These are phyloP conservation scores for Apostasia ramifera DNA, from an alignment of 106 monocot genomes.

Conservation along the genomic window DNA sequence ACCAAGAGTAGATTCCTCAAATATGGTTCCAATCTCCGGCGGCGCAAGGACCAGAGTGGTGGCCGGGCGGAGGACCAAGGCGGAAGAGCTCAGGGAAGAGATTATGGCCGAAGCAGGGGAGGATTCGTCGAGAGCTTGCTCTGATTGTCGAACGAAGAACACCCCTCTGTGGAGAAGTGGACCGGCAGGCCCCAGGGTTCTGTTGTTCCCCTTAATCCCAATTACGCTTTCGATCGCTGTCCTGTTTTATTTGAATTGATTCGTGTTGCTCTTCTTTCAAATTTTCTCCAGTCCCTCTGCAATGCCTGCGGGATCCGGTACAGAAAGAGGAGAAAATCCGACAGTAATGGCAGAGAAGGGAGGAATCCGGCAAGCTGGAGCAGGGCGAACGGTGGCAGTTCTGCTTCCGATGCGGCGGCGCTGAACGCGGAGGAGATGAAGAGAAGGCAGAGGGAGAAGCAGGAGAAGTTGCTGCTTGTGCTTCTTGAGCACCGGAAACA, in stretches of 20 bases:
- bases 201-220: not conserved
- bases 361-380: not conserved
- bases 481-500: not conserved
- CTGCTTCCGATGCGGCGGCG: not conserved
- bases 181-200: constrained; percentile 2
- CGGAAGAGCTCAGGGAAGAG: not conserved
- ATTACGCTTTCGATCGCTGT: not conserved
- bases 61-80: not conserved
- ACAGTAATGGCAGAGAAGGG: not conserved
- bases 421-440: not conserved
- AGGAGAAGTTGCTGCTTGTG: constrained; percentile 1
- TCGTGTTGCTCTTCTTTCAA: not conserved
- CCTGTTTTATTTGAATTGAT: not conserved
- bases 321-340: constrained; percentile 3
- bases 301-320: constrained; percentile 8
- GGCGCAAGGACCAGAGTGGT: not conserved
- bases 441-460: constrained; percentile 11
- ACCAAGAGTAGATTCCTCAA: not conserved
- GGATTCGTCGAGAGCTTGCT: not conserved
- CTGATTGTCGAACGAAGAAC: not conserved
- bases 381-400: not conserved
- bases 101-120: not conserved
- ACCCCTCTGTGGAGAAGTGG: constrained; percentile 9
- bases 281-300: constrained; percentile 1
- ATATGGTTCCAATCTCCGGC: not conserved